Evolutionary conservation across 495 filamentous ascomycete species (phyloP).

Genomic region (Trypethelium eluteriae): DNA sequence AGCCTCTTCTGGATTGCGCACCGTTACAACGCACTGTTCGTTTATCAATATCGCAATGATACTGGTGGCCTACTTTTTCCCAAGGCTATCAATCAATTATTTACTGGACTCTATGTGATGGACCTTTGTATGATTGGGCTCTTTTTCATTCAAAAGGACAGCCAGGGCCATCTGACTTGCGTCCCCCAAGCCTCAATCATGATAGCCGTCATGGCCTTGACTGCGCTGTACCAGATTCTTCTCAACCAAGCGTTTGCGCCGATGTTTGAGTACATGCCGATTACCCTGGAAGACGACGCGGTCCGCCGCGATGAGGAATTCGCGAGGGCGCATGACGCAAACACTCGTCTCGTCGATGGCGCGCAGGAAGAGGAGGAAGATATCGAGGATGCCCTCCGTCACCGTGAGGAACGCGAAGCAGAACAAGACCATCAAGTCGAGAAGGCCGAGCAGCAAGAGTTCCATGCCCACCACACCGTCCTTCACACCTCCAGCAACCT

Average conservation of each 20-base stretch:
- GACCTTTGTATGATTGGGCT: slow-evolving; percentile 83
- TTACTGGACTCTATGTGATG: slow-evolving; percentile 91
- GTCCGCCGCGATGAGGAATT: slow-evolving; percentile 84
- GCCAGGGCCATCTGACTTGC: slow-evolving; percentile 52
- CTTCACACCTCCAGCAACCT: slow-evolving; percentile 22
- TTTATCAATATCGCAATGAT: slow-evolving; percentile 82
- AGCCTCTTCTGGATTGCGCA: slow-evolving; percentile 91
- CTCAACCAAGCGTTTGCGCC: slow-evolving; percentile 82
- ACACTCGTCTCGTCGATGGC: slow-evolving; percentile 14
- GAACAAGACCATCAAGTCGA: slow-evolving; percentile 39
- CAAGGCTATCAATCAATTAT: slow-evolving; percentile 89
- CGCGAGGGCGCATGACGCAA: slow-evolving; percentile 58
- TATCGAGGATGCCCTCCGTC: slow-evolving; percentile 36
- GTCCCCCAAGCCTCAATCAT: slow-evolving; percentile 83
- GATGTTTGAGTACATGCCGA: slow-evolving; percentile 80
- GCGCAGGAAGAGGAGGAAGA: slow-evolving; percentile 39
- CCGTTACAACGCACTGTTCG: slow-evolving; percentile 93
- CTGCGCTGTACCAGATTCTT: slow-evolving; percentile 70
- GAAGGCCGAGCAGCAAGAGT: slow-evolving; percentile 49
- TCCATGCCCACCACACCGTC: slow-evolving; percentile 34
- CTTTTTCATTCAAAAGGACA: slow-evolving; percentile 75
- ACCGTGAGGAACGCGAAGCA: slow-evolving; percentile 31
- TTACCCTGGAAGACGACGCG: slow-evolving; percentile 92
- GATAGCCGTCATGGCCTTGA: slow-evolving; percentile 65
- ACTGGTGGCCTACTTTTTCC: slow-evolving; percentile 93